phyloP scores from a whole-genome alignment of 306 rosid genomes.

The Quercus glauca region DNA sequence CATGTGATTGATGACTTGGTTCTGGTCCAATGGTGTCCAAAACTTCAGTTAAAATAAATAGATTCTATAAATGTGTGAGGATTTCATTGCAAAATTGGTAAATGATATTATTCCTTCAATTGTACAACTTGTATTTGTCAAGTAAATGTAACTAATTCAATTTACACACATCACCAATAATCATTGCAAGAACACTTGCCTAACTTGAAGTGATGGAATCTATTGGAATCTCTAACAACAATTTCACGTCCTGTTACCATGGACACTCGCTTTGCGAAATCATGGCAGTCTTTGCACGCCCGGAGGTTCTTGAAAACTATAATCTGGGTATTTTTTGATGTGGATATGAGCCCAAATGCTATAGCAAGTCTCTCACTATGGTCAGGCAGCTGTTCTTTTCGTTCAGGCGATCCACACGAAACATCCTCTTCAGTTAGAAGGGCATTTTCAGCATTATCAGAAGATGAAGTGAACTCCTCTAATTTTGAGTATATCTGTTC shows the following conservation, averaged over 20 bases:
- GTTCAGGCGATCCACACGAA: constrained; percentile 30
- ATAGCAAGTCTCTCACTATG: constrained; percentile 64
- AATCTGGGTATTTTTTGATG: constrained; percentile 35
- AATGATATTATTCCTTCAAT: not conserved
- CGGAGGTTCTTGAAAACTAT: constrained; percentile 48
- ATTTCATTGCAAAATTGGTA: not conserved
- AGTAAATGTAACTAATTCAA: not conserved
- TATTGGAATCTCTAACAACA: constrained; percentile 47
- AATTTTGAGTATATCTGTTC: constrained; percentile 48
- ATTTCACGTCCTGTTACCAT: constrained; percentile 38
- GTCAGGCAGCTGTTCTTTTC: constrained; percentile 51
- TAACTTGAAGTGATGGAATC: constrained; percentile 51
- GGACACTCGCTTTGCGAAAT: constrained; percentile 58
- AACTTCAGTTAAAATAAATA: not conserved
- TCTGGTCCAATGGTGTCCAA: not conserved
- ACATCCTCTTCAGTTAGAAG: constrained; percentile 44
- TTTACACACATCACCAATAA: constrained; percentile 37
- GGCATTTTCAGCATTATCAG: constrained; percentile 21
- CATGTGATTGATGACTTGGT: not conserved
- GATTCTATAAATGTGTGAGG: not conserved
- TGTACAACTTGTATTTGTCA: not conserved
- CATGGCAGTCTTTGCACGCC: constrained; percentile 62
- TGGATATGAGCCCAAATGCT: constrained; percentile 52
- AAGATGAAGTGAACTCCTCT: constrained; percentile 32
- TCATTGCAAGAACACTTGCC: constrained; percentile 63